Percentiles rank a stretch among this genome's conserved stretches.
Conservation (phyloP, 2,329 filamentous ascomycete genomes). For the Colletotrichum sojae region DNA sequence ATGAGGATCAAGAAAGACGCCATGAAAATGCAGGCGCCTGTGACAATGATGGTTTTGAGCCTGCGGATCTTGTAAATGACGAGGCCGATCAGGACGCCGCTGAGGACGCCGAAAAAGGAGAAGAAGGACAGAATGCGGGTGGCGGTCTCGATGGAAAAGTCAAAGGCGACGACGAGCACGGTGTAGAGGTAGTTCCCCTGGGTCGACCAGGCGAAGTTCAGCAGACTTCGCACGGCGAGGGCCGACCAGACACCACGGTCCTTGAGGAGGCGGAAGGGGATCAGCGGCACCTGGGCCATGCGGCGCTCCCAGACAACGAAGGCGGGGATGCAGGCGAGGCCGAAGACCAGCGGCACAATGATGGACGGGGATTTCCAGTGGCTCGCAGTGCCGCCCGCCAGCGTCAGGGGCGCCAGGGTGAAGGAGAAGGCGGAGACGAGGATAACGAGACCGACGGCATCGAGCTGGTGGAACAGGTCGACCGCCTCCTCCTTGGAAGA, state of each 20-base stretch:
- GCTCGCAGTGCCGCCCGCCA: constrained; percentile 63
- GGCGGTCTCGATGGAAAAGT: constrained; percentile 67
- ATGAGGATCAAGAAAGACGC: constrained; percentile 71
- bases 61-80: constrained; percentile 66
- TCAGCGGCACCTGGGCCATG: constrained; percentile 64
- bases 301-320: constrained; percentile 69
- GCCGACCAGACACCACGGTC: constrained; percentile 75
- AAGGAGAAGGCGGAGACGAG: constrained; percentile 62
- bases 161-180: constrained; percentile 70
- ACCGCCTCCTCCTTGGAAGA: constrained; percentile 49
- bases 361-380: constrained; percentile 67
- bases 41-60: constrained; percentile 71
- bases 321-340: constrained; percentile 61
- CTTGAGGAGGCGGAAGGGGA: constrained; percentile 70
- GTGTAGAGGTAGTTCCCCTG: constrained; percentile 74
- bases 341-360: constrained; percentile 65
- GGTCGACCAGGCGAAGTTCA: constrained; percentile 69
- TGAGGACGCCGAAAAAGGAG: constrained; percentile 66
- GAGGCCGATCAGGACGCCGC: constrained; percentile 65
- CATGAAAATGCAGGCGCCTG: constrained; percentile 69
- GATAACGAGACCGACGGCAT: constrained; percentile 63
- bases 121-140: constrained; percentile 72
- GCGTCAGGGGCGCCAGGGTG: constrained; percentile 65
- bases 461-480: constrained; percentile 71
- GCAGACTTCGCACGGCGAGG: constrained; percentile 65